Percentiles rank a stretch among this genome's conserved stretches.
These are phyloP conservation scores for Dacryopinax spathularia DNA, from an alignment of 768 basidiomycete genomes.

Conservation along the genomic window DNA sequence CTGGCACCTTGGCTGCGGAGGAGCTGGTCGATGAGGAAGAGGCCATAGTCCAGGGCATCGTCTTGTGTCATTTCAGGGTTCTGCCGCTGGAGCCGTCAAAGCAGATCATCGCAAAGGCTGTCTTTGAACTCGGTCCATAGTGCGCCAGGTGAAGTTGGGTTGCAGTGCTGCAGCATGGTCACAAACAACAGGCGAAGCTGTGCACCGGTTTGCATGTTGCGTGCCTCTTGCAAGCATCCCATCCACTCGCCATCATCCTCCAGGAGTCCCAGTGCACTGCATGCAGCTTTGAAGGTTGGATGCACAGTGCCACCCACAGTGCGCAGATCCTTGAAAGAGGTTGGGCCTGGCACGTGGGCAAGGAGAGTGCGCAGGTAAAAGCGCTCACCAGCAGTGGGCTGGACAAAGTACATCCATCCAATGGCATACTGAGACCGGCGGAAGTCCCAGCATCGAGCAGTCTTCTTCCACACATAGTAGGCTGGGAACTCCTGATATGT, in stretches of 20 bases:
- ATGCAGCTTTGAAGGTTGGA: conserved; percentile 30
- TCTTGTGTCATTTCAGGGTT: conserved; percentile 20
- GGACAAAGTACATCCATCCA: too few species aligned
- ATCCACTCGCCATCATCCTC: conserved; percentile 32
- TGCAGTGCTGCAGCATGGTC: conserved; percentile 24
- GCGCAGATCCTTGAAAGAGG: conserved; percentile 16
- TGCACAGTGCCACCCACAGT: conserved; percentile 11
- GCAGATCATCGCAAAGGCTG: conserved; percentile 33
- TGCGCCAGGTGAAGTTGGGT: conserved; percentile 21
- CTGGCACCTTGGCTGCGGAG: conserved; percentile 16
- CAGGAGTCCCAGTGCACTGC: conserved; percentile 29
- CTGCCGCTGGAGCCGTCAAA: conserved; percentile 12
- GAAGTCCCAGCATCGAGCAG: too few species aligned
- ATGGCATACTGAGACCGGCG: too few species aligned
- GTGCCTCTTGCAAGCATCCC: conserved; percentile 30
- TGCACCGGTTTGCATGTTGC: conserved; percentile 26
- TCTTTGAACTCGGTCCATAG: conserved; percentile 29
- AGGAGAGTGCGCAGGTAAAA: conserved; percentile 33
- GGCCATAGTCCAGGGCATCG: conserved; percentile 30
- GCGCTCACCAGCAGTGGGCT: conserved; percentile 18
- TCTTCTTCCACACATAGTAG: conserved; percentile 19
- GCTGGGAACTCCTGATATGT: conserved; percentile 30
- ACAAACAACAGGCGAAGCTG: conserved; percentile 29
- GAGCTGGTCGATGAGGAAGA: conserved; percentile 26
- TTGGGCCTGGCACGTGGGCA: conserved; percentile 27